Base-by-base conservation (phyloP, 257 asterid genomes). In the Leonotis leonurus region DNA sequence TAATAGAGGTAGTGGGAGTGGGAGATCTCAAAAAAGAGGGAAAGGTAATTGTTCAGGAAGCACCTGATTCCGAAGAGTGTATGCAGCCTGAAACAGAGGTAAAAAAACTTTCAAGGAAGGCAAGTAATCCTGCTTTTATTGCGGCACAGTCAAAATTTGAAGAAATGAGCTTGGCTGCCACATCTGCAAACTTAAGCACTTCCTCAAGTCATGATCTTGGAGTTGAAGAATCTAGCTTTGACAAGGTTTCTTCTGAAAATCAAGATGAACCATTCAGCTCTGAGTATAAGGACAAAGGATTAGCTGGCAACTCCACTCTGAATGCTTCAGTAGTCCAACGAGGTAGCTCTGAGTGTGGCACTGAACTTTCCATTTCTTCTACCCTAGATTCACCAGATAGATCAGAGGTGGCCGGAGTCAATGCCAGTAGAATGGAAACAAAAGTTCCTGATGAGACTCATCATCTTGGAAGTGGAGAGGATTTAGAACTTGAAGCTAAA, bases 91-190 rank as follows among this genome's bases (percentile, higher is more conserved):
- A 81, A 58, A 57, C 72, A 20, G 88, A 82, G 72, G 78, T 61
- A 37, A 80, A 78, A 60, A 75, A 36, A 49, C 8, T 67, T 62
- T 60, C 76, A 17, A 80, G 80, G 62, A 87, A 77, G 77, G 78
- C 85, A 60, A 84, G 86, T 62, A 93, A 85, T 77, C 94, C 95
- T 46, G 78, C 94, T 71, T 89, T 93, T 81, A 56, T 87, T 63
- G 97, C 94, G 30, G 97, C 89, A 6, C 95, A 93, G 71, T 80
- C 99, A 25, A 93, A 84, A 71, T 89, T 89, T 68, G 83, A 89
- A 80, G 97, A 80, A 80, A 76, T 87, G 69, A 75, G 80, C 69
- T 79, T 75, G 40, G 64, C 67, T 26, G 76, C 76, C 25, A 64
- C 75, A 61, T 71, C 86, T 66, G 51, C 78, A 65, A 85, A 77